Percentiles rank a stretch among this genome's conserved stretches.
Conservation (phyloP, 345 rosid species). For the Boechera retrofracta region DNA sequence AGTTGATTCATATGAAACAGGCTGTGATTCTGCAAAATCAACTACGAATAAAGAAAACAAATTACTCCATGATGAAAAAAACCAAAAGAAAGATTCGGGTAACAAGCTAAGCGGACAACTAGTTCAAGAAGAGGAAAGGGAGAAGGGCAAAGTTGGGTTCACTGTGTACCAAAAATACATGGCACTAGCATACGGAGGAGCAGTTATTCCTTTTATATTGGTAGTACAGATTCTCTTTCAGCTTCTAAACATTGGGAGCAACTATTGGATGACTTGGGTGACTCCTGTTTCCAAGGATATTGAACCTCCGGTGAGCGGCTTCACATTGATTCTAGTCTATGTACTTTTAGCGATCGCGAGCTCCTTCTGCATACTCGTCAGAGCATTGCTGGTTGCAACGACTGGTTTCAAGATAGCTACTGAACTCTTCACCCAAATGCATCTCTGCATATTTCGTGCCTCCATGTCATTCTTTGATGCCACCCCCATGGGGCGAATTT, state of each 20-base stretch:
- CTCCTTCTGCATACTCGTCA: slow-evolving; percentile 56
- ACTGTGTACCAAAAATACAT: slow-evolving; percentile 71
- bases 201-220: slow-evolving; percentile 65
- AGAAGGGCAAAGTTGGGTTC: slow-evolving; percentile 81
- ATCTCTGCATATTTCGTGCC: slow-evolving; percentile 61
- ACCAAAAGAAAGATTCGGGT: slow-evolving; percentile 45
- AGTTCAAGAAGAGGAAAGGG: slow-evolving; percentile 89
- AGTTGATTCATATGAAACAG: slow-evolving; percentile 52
- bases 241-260: slow-evolving; percentile 68
- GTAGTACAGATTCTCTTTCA: slow-evolving; percentile 61
- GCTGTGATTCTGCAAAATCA: slow-evolving; percentile 35
- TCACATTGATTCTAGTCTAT: slow-evolving; percentile 57
- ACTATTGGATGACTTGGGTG: slow-evolving; percentile 87
- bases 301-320: slow-evolving; percentile 52
- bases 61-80: slow-evolving; percentile 45
- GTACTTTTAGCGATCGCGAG: slow-evolving; percentile 61
- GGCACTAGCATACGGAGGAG: slow-evolving; percentile 69
- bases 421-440: slow-evolving; percentile 67
- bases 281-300: slow-evolving; percentile 60
- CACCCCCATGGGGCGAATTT: slow-evolving; percentile 70
- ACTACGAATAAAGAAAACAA: slow-evolving; percentile 37
- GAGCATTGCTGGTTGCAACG: slow-evolving; percentile 54
- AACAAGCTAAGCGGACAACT: slow-evolving; percentile 63
- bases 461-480: slow-evolving; percentile 83
- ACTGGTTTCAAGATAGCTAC: slow-evolving; percentile 69